Base-by-base conservation (phyloP, 257 asterid species). In the Nicotiana obtusifolia region DNA sequence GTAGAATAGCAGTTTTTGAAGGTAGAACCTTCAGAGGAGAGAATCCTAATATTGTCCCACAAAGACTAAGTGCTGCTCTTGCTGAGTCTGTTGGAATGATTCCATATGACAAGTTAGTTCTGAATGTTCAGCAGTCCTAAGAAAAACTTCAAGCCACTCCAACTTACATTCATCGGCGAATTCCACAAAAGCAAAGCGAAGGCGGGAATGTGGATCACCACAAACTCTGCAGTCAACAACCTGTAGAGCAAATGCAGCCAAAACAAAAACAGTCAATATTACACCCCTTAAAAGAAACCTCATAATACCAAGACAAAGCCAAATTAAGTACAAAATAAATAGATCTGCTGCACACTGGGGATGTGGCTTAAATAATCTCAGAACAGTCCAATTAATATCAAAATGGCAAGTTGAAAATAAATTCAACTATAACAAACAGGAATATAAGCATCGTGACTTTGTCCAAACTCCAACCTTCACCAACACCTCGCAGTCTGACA, bases 131-230 rank as follows among this genome's bases (percentile, higher is more conserved):
- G 54, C 80, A 37, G 57, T 5, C 59, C n/a, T 35, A 77, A 77
- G 26, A 41, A 86, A 57, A 44, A 68, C n/a, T 17, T 22, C 35
- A 19, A 75, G 15, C 64, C 35, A 56, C 24, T 33, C 75, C 65
- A 81, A 61, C 98, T 83, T 87, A 95, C 99, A 90, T 80, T 95
- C 99, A 81, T 93, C 94, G 84, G 93, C 84, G 87, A 95, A 95
- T 87, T 95, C 99, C 44, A 95, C 99, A 83, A 95, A 95, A 56
- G 99, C 99, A 84, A 95, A 95, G 85, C 98, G 99, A 78, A 92
- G 98, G 81, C 95, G 97, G 82, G 99, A 95, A 88, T 94, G 97
- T 47, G 98, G 97, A 83, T 95, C 99, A 44, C 99, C 99, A 86
- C 99, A 95, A 80, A 95, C 97, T 75, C 99, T 94, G 56, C 99